Evolutionary conservation across 2,329 filamentous ascomycete species (phyloP).

Genomic region (Lecanicillium sp.): DNA sequence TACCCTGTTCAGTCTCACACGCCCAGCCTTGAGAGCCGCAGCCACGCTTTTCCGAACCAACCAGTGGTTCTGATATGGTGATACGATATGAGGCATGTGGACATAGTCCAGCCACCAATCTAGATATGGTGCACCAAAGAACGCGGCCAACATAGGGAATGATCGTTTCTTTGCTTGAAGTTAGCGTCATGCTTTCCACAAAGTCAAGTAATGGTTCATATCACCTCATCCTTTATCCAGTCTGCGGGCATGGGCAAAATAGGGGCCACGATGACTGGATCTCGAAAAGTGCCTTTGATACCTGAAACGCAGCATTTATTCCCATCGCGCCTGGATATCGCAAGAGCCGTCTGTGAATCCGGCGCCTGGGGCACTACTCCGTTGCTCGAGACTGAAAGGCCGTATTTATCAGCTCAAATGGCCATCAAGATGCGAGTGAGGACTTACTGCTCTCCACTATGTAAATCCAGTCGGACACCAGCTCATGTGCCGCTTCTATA

Average conservation of each 20-base stretch:
- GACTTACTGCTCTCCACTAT: background rate
- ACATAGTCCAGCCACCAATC: conserved; percentile 28
- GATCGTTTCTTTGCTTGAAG: background rate
- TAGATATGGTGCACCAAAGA: background rate
- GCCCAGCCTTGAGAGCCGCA: conserved; percentile 18
- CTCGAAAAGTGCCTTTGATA: background rate
- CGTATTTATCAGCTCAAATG: too few species aligned
- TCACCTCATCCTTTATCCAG: background rate
- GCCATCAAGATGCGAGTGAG: background rate
- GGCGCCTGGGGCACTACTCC: background rate
- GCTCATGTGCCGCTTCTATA: background rate
- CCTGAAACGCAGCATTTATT: background rate
- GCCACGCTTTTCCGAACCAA: conserved; percentile 24
- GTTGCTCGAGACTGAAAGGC: background rate
- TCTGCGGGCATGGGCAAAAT: background rate
- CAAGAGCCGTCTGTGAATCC: too few species aligned
- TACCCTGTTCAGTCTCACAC: conserved; percentile 21
- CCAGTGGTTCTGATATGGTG: conserved; percentile 22
- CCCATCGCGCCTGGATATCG: background rate
- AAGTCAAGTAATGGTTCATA: background rate
- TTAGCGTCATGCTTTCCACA: background rate
- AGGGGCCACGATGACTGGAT: background rate
- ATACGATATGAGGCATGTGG: conserved; percentile 12
- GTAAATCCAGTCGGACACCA: background rate
- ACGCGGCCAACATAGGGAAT: background rate